A percentile compares a stretch with the other conserved stretches of the same genome.
phyloP scores from a whole-genome alignment of 768 basidiomycete species.

The Lentinula sp. region DNA sequence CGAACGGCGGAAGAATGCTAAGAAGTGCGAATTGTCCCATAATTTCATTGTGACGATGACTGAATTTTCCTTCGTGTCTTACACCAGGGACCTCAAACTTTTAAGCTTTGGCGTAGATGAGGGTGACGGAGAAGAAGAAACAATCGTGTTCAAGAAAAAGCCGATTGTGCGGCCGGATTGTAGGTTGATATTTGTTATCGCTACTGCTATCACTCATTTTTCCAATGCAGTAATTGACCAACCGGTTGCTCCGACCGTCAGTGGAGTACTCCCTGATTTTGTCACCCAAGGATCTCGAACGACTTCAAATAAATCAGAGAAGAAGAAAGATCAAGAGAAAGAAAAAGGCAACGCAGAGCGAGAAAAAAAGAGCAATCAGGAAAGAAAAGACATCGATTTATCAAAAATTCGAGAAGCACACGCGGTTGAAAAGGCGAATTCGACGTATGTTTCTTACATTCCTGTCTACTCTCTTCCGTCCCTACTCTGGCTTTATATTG shows the following conservation, averaged over 20 bases:
- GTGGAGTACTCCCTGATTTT: conserved; percentile 32
- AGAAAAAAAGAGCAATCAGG: conserved; percentile 25
- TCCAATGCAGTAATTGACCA: conserved; percentile 29
- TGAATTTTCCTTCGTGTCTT: not conserved
- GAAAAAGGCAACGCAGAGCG: conserved; percentile 2
- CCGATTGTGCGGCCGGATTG: conserved; percentile 79
- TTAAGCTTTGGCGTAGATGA: conserved; percentile 83
- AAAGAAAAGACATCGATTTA: conserved; percentile 42
- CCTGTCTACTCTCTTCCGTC: not conserved
- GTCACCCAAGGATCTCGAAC: conserved; percentile 13
- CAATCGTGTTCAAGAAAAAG: conserved; percentile 64
- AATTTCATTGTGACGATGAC: not conserved
- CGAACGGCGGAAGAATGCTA: conserved; percentile 67
- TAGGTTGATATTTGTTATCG: conserved; percentile 30
- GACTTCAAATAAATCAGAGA: conserved; percentile 5
- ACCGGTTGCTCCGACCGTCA: conserved; percentile 16
- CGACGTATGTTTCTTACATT: conserved; percentile 37
- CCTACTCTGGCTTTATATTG: not conserved
- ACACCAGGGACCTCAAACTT: conserved; percentile 74
- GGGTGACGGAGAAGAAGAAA: conserved; percentile 51
- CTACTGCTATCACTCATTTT: conserved; percentile 2
- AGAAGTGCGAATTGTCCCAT: conserved; percentile 52
- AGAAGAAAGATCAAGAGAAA: conserved; percentile 9
- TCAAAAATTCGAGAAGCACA: conserved; percentile 73
- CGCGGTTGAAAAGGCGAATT: conserved; percentile 60